Percentiles rank a stretch among this genome's conserved stretches.
These are phyloP conservation scores for Cicer bijugum DNA, from an alignment of 306 rosid species.

Conservation along the genomic window DNA sequence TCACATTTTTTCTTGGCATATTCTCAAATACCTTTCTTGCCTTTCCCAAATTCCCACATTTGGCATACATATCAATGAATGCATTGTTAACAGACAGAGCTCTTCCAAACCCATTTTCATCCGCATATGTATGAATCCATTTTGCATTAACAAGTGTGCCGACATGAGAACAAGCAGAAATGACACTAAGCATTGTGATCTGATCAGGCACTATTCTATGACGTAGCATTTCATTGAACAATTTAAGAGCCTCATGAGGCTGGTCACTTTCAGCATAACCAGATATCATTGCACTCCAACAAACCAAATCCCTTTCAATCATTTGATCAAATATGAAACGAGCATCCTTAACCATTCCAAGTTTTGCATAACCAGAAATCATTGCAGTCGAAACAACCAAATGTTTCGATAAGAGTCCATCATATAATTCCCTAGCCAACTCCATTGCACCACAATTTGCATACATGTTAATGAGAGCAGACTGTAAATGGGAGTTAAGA, in stretches of 20 bases:
- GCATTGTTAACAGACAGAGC: conserved; percentile 67
- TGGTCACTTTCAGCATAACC: conserved; percentile 77
- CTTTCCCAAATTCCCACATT: conserved; percentile 60
- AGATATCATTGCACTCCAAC: conserved; percentile 88
- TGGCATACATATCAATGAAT: conserved; percentile 73
- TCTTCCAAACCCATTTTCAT: conserved; percentile 63
- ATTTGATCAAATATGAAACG: conserved; percentile 70
- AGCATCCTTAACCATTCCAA: conserved; percentile 61
- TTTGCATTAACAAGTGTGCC: conserved; percentile 58
- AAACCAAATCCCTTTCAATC: conserved; percentile 66
- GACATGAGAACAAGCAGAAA: conserved; percentile 74
- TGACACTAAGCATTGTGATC: conserved; percentile 74
- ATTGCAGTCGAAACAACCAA: conserved; percentile 74
- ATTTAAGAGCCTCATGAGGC: conserved; percentile 69
- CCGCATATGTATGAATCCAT: conserved; percentile 63
- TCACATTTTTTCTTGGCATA: conserved; percentile 68
- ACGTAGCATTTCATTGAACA: conserved; percentile 67
- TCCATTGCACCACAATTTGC: conserved; percentile 75
- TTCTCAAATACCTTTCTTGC: conserved; percentile 71
- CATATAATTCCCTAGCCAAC: conserved; percentile 63
- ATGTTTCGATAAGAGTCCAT: conserved; percentile 53
- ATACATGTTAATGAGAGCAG: conserved; percentile 76
- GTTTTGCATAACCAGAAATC: conserved; percentile 72
- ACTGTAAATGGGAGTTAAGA: conserved; percentile 51
- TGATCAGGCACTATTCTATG: conserved; percentile 62